Conservation (phyloP, 1,284 basidiomycete genomes). For the Singerocomus inundabilis region DNA sequence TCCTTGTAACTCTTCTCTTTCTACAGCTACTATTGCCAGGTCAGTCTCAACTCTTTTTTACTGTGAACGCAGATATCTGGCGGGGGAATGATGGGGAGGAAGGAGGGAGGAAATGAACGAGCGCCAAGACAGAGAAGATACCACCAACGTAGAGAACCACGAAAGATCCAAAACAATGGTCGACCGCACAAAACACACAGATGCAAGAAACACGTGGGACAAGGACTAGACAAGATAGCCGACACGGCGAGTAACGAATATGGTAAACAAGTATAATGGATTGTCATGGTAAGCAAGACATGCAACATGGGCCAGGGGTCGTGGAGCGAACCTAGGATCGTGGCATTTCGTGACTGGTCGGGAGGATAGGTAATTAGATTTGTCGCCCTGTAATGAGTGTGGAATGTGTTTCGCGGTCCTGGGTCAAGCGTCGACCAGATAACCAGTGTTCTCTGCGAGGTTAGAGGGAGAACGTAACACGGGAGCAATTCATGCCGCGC, state of each 20-base stretch:
- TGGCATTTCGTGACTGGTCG: conserved; percentile 24
- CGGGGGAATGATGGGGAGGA: conserved; percentile 4
- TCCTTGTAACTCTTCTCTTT: conserved; percentile 20
- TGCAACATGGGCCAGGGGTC: conserved; percentile 17
- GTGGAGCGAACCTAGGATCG: conserved; percentile 16
- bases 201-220: conserved; percentile 23
- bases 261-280: conserved; percentile 28
- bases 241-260: conserved; percentile 33
- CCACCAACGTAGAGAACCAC: conserved; percentile 21
- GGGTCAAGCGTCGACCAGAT: conserved; percentile 7
- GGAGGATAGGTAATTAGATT: conserved; percentile 23
- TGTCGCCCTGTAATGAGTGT: conserved; percentile 30
- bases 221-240: conserved; percentile 33
- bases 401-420: conserved; percentile 15
- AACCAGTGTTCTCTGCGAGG: conserved; percentile 14
- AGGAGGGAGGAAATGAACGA: conserved; percentile 15
- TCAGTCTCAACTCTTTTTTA: conserved; percentile 27
- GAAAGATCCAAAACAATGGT: conserved; percentile 17
- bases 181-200: conserved; percentile 25
- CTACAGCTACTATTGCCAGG: conserved; percentile 33
- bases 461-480: neutral
- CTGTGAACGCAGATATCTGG: conserved; percentile 26
- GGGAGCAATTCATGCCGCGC: conserved; percentile 60
- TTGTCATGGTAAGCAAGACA: conserved; percentile 33
- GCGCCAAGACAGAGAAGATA: conserved; percentile 3